Evolutionary conservation across 2,329 filamentous ascomycete species (phyloP), one percentile per base, ranked within the genome.

Genomic region (Aspergillus udagawae): DNA sequence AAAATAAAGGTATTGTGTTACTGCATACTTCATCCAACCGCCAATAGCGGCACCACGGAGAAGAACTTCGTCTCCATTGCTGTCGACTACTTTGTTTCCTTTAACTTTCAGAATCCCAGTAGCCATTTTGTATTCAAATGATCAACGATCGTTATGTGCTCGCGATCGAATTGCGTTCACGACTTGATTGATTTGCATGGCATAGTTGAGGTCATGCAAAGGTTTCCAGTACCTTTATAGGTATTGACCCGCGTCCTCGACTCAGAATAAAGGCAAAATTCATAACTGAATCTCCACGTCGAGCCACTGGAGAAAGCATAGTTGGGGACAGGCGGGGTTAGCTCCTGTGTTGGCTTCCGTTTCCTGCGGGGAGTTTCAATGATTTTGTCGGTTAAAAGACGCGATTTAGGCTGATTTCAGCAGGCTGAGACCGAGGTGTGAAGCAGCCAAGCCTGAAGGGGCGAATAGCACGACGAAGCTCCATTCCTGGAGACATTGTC

Each of bases 1-100:
- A n/a, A n/a, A n/a, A n/a, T n/a, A n/a, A 20, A 25, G 21, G 49
- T 4, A 12, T 17, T 14, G 21, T 12, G 20, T 17, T 38, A 14
- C 14, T 32, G 49, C 62, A 54, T 67, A 73, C 70, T 78, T 79
- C 70, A 77, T 71, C 75, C 75, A 79, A 59, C 77, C 76, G 51
- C 75, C 76, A 51, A 78, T 64, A n/a, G 70, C 79, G 35, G 79
- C 74, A 53, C 80, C 78, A 44, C 78, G 74, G 25, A 84, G 76
- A 7, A 83, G 69, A 14, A 83, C 75, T 3, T 67, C 66, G 12
- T 79, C 70, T 21, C 76, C 79, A 51, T 77, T 65, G 0, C 70
- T 67, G 58, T 80, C 77, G 32, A 83, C 77, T 20, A 84, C 75
- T 29, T 73, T 69, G 35, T 74, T 72, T 29, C 72, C 77, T 42